Conservation (phyloP, 169 alveolate genomes). For the Eimeria sp. region DNA sequence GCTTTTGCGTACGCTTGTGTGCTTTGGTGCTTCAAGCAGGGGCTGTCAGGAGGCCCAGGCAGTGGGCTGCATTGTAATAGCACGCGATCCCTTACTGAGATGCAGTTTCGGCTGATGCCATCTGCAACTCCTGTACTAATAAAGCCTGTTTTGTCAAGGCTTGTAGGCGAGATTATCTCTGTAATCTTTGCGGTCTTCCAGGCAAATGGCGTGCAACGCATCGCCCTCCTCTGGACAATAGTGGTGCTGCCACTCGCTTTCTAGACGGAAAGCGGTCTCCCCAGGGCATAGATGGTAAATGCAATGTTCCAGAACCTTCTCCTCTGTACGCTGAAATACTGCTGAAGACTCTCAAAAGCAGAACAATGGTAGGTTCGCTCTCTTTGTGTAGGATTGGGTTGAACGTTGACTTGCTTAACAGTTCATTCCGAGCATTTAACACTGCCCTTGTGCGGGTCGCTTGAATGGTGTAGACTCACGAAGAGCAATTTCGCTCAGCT, state of each 20-base stretch:
- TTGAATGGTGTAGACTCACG: constrained; percentile 55
- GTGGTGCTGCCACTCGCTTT: background rate
- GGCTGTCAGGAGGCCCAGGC: background rate
- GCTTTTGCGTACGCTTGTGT: constrained; percentile 71
- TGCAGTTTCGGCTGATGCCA: background rate
- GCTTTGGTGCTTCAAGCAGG: background rate
- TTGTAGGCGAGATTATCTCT: background rate
- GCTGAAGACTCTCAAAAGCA: constrained; percentile 35
- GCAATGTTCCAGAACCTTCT: background rate
- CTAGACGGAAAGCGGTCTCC: background rate
- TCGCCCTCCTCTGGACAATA: background rate
- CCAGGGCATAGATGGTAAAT: background rate
- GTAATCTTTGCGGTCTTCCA: background rate
- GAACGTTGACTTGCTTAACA: background rate
- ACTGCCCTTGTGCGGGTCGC: background rate
- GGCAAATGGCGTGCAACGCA: constrained; percentile 63
- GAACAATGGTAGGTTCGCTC: constrained; percentile 39
- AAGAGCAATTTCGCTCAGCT: constrained; percentile 73
- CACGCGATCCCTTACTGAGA: background rate
- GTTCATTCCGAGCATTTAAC: background rate
- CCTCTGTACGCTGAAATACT: constrained; percentile 44
- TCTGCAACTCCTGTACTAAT: background rate
- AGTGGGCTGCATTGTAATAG: background rate
- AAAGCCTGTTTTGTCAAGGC: background rate
- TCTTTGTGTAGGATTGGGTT: background rate